Base-by-base conservation (phyloP, 148 eudicot genomes). In the Nepenthes gracilis region DNA sequence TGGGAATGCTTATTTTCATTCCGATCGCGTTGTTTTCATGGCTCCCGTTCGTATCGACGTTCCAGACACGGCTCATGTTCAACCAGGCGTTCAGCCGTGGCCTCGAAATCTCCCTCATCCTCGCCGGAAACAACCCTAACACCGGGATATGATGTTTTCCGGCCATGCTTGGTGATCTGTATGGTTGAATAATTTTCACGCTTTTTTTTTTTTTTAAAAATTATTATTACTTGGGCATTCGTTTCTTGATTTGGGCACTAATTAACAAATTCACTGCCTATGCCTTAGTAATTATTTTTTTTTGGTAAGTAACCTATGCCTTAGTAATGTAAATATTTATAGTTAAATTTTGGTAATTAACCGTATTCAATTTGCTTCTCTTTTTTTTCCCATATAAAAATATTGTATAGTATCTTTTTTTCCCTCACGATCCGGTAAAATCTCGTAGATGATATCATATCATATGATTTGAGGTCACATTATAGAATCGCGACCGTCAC, bases 71-170 rank as follows among this genome's bases (percentile, higher is more conserved):
- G 58, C 92, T 94, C 47, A 89, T 94, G 99, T 94, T 86, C 83
- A 94, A 94, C 77, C 99, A 94, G 75, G 99, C 99, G 0, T 94
- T 94, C 75, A 94, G 99, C 69, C 75, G 95, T 57, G 99, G 99
- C 43, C 77, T 94, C 67, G 99, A 94, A 60, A 94, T 94, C 40
- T 94, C 99, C 58, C 99, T 94, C 55, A 94, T 94, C 78, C 95
- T 94, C 67, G 93, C 97, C 35, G 97, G 97, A 65, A 93, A 93
- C 83, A 89, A 89, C 71, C 89, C 95, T 6, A 89, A 93, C 51
- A 63, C 82, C 48, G 95, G 77, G 1, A 38, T 81, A 47, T 88
- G 74, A 88, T 53, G 61, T 43, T 43, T 13, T 23, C 63, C 60
- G 2, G 12, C 52, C 6, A 40, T 32, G 2, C 23, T 23, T 54